These are phyloP conservation scores for Chionographis japonica DNA, from an alignment of 106 monocot species.

Conservation along the genomic window DNA sequence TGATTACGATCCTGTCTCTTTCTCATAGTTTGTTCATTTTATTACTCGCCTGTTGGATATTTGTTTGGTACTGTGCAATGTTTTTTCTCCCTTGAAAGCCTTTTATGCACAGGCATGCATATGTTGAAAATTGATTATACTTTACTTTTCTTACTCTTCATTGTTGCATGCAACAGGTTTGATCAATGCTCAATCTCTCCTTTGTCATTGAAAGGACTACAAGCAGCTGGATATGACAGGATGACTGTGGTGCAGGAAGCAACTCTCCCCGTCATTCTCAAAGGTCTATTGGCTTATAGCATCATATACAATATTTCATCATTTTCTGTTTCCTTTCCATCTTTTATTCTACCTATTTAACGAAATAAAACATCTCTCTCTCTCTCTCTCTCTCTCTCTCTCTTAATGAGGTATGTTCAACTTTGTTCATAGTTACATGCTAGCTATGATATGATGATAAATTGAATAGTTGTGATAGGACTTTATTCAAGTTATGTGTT, in stretches of 20 bases:
- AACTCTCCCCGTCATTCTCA: slow-evolving; percentile 68
- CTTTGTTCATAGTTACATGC: too few relatives aligned
- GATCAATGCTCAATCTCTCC: slow-evolving; percentile 62
- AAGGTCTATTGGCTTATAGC: slow-evolving; percentile 31
- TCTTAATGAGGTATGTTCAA: too few relatives aligned
- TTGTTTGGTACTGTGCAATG: too few relatives aligned
- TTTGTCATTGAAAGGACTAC: slow-evolving; percentile 55
- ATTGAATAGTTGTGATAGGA: too few relatives aligned
- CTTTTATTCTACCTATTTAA: too few relatives aligned
- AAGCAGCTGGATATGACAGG: slow-evolving; percentile 65
- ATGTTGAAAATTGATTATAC: not conserved
- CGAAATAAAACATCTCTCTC: too few relatives aligned
- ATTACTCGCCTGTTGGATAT: too few relatives aligned
- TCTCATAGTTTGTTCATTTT: not conserved
- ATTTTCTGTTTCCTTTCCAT: too few relatives aligned
- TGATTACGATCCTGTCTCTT: not conserved
- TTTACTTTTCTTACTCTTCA: not conserved
- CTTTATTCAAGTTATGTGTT: too few relatives aligned
- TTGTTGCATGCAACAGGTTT: slow-evolving; percentile 38
- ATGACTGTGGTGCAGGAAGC: slow-evolving; percentile 77
- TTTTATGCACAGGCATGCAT: not conserved
- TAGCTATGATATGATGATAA: too few relatives aligned
- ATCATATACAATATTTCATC: not conserved
- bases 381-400: too few relatives aligned
- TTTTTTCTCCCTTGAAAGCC: not conserved